Evolutionary conservation across 768 basidiomycete genomes (phyloP), one percentile per base, ranked within the genome.

Genomic region (Fistulinella prunicolor): DNA sequence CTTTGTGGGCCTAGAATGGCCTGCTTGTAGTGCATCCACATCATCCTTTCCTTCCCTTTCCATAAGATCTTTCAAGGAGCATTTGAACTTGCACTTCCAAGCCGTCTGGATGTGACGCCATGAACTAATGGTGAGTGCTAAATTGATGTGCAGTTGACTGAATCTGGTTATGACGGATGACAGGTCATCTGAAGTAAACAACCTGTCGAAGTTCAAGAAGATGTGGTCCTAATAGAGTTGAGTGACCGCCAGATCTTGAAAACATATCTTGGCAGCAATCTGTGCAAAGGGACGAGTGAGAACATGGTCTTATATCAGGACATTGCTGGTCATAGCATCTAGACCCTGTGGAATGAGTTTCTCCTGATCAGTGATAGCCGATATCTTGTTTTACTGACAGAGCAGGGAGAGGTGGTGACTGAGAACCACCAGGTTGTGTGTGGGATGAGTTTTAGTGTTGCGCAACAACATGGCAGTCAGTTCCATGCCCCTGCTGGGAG

Each of bases 401-500:
- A 55, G 50, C 0, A 55, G 12, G 0, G 38, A 39, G 8, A 44
- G 3, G 4, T 52, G 51, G 0, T 12, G 6, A 0, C 38, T 47
- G 1, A 41, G 28, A 1, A 48, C 6, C 5, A 55, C 7, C 0
- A 55, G 51, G 17, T 39, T 55, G 13, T 17, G 36, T 6, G 43
- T 53, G 0, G 38, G 6, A 0, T 39, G 9, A 0, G 43, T 42
- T 5, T 42, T 16, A 0, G 21, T 53, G 7, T 55, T 55, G 3
- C 22, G 17, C 3, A 28, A 45, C 0, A 13, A n/a, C 40, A 45
- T 21, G 0, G 35, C n/a, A 0, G 39, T 53, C 0, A 55, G 32
- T 2, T 55, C 54, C 6, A 43, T 53, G 12, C 53, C 54, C 1
- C 60, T 42, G 1, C n/a, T 38, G 0, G 65, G 60, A 1, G 61